Evolutionary conservation across 495 filamentous ascomycete species (phyloP).

Genomic region (Penicillium simplicissimum): DNA sequence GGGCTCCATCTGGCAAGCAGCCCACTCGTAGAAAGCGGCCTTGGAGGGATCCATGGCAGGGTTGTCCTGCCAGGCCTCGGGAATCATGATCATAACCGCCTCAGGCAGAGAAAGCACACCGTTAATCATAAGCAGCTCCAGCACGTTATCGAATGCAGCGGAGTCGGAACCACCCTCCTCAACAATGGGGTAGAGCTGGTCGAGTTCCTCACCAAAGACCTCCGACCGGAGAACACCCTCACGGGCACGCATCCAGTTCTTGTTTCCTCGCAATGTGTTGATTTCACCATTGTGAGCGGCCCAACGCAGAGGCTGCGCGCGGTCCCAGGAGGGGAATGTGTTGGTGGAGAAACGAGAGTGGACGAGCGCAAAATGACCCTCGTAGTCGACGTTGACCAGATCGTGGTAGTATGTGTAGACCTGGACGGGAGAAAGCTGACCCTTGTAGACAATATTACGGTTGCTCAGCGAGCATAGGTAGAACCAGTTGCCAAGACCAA

Average conservation of each 20-base stretch:
- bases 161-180: slow-evolving; percentile 98
- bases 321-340: slow-evolving; percentile 99
- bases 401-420: slow-evolving; percentile 99
- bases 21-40: slow-evolving; percentile 99
- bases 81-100: slow-evolving; percentile 99
- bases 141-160: slow-evolving; percentile 96
- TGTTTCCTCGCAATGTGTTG: slow-evolving; percentile 97
- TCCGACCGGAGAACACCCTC: slow-evolving; percentile 95
- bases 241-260: slow-evolving; percentile 99
- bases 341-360: slow-evolving; percentile 99
- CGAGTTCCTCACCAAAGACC: slow-evolving; percentile 90
- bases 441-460: slow-evolving; percentile 99
- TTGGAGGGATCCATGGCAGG: slow-evolving; percentile 89
- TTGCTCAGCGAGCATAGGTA: slow-evolving; percentile 97
- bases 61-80: slow-evolving; percentile 98
- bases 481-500: slow-evolving; percentile 98
- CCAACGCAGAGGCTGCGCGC: slow-evolving; percentile 95
- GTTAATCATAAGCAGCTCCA: slow-evolving; percentile 94
- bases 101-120: slow-evolving; percentile 95
- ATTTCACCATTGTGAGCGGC: slow-evolving; percentile 99
- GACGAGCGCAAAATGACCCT: slow-evolving; percentile 95
- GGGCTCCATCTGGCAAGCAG: slow-evolving; percentile 98
- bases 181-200: slow-evolving; percentile 89
- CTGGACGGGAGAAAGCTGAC: slow-evolving; percentile 91
- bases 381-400: slow-evolving; percentile 94